Evolutionary conservation across 495 filamentous ascomycete species (phyloP).

Genomic region (Hypoxylon fuscum): DNA sequence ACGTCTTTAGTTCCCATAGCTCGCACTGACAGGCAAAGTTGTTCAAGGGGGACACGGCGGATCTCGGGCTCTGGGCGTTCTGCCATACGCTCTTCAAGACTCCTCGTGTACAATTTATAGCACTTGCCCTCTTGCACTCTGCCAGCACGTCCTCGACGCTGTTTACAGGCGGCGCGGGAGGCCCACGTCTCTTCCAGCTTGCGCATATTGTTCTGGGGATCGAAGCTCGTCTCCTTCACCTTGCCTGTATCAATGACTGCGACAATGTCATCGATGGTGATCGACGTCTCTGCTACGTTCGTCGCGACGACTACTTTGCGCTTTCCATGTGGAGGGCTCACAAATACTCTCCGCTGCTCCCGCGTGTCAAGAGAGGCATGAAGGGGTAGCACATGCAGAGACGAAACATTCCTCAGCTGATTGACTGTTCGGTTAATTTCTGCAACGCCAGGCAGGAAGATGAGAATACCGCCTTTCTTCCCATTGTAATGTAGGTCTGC

Average conservation of each 20-base stretch:
- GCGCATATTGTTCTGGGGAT: constrained; percentile 92
- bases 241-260: constrained; percentile 95
- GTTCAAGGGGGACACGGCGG: constrained; percentile 89
- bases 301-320: constrained; percentile 93
- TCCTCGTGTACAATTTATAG: constrained; percentile 93
- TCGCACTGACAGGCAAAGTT: constrained; percentile 91
- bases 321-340: constrained; percentile 75
- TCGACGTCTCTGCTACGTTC: constrained; percentile 97
- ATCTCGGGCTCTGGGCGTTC: constrained; percentile 94
- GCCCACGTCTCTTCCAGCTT: constrained; percentile 95
- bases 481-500: constrained; percentile 65
- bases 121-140: constrained; percentile 89
- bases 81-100: constrained; percentile 84
- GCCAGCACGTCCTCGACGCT: constrained; percentile 93
- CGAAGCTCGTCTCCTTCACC: constrained; percentile 96
- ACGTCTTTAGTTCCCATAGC: constrained; percentile 92
- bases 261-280: constrained; percentile 96
- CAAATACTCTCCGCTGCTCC: constrained; percentile 89
- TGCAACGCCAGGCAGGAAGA: constrained; percentile 86
- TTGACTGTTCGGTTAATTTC: constrained; percentile 88
- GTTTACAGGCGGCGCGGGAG: constrained; percentile 92
- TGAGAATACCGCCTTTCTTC: constrained; percentile 84
- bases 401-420: constrained; percentile 71
- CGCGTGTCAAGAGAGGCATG: constrained; percentile 89
- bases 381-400: constrained; percentile 82